phyloP scores from a whole-genome alignment of 352 stramenopile species.

The Globisporangium camurandrum region DNA sequence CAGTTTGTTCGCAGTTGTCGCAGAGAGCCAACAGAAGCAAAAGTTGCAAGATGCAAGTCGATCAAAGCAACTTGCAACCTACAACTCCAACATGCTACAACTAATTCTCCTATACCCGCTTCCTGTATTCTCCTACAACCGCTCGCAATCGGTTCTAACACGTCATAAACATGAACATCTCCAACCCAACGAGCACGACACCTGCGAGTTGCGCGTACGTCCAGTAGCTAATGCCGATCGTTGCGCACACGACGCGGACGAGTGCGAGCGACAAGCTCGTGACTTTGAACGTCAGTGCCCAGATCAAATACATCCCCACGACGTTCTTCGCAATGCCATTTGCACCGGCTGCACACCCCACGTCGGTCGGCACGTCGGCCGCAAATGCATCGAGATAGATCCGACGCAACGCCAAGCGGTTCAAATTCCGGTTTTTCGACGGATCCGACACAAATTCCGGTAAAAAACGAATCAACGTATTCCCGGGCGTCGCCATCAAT shows the following conservation, averaged over 20 bases:
- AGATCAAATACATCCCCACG: conserved; percentile 56
- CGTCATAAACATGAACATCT: conserved; percentile 75
- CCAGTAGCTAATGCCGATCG: conserved; percentile 51
- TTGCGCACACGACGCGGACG: conserved; percentile 31
- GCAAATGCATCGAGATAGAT: conserved; percentile 72
- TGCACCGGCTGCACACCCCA: conserved; percentile 35
- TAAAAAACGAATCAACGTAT: conserved; percentile 69
- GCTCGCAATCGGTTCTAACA: conserved; percentile 25
- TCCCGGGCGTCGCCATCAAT: conserved; percentile 63
- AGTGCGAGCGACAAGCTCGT: conserved; percentile 31
- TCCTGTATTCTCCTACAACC: too few relatives aligned
- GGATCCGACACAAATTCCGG: conserved; percentile 62
- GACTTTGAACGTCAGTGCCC: conserved; percentile 62
- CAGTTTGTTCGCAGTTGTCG: too few relatives aligned
- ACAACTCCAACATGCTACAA: too few relatives aligned
- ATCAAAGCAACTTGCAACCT: too few relatives aligned
- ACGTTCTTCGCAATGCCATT: conserved; percentile 63
- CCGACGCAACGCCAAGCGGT: conserved; percentile 68
- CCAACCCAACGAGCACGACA: conserved; percentile 36
- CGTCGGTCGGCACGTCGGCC: conserved; percentile 62
- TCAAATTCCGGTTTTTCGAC: conserved; percentile 69
- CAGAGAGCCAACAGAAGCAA: too few relatives aligned
- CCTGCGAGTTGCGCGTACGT: conserved; percentile 53
- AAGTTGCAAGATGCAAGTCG: too few relatives aligned
- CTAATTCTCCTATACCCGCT: too few relatives aligned